Conservation (phyloP, 2,329 filamentous ascomycete genomes). For the Hypoxylon sp. region DNA sequence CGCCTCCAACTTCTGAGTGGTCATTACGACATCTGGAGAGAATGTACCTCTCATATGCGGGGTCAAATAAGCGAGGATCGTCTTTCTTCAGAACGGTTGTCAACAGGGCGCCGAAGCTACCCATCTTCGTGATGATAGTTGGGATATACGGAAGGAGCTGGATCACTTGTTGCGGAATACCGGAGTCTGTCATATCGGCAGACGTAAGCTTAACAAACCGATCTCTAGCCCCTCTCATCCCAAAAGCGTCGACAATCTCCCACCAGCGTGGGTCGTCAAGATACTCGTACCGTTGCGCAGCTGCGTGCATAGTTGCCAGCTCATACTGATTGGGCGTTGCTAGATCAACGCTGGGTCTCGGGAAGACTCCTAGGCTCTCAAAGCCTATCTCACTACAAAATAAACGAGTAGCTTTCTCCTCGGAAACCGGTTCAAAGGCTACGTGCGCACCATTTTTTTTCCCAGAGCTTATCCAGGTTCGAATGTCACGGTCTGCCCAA, state of each 20-base stretch:
- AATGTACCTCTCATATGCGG: slow-evolving; percentile 77
- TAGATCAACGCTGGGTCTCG: slow-evolving; percentile 75
- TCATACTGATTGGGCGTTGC: slow-evolving; percentile 89
- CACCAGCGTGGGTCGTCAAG: slow-evolving; percentile 85
- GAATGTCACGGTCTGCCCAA: slow-evolving; percentile 78
- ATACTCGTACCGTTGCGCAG: slow-evolving; percentile 76
- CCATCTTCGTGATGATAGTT: slow-evolving; percentile 87
- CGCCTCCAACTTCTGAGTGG: slow-evolving; percentile 74
- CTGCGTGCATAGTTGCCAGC: slow-evolving; percentile 81
- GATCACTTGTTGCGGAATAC: slow-evolving; percentile 85
- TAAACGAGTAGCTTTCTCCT: slow-evolving; percentile 79
- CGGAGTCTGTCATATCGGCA: slow-evolving; percentile 78
- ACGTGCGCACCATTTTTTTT: slow-evolving; percentile 71
- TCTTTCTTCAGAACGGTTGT: slow-evolving; percentile 77
- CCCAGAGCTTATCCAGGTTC: slow-evolving; percentile 76
- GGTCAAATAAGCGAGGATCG: slow-evolving; percentile 76
- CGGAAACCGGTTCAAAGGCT: slow-evolving; percentile 91
- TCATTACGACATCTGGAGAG: slow-evolving; percentile 73
- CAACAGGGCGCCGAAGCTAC: slow-evolving; percentile 80
- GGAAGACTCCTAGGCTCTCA: slow-evolving; percentile 68
- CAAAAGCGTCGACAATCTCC: slow-evolving; percentile 81
- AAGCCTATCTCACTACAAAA: slow-evolving; percentile 66
- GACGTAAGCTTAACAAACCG: slow-evolving; percentile 79
- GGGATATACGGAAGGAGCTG: slow-evolving; percentile 92
- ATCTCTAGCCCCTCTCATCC: slow-evolving; percentile 80